Percentiles rank a stretch among this genome's conserved stretches.
phyloP scores from a whole-genome alignment of 148 eudicot species.

The Persicaria maculosa region DNA sequence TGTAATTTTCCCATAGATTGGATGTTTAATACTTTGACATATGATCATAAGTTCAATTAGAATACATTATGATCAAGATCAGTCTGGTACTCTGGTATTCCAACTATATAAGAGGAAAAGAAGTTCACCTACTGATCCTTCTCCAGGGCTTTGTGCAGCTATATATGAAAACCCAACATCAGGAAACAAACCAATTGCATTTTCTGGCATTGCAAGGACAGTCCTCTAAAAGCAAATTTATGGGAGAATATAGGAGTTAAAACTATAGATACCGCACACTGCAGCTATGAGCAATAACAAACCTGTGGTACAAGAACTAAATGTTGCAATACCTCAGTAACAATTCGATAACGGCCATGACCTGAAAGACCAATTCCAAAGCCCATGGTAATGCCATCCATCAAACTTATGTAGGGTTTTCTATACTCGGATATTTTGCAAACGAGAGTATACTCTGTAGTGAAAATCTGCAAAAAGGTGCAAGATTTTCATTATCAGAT shows the following conservation, averaged over 20 bases:
- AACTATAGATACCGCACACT: background rate
- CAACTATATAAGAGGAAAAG: conserved; percentile 1
- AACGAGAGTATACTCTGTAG: conserved; percentile 86
- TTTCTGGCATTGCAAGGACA: conserved; percentile 97
- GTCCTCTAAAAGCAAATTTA: conserved; percentile 49
- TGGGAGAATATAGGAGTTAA: conserved; percentile 10
- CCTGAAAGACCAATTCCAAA: conserved; percentile 97
- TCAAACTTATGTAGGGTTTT: conserved; percentile 86
- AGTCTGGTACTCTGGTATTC: background rate
- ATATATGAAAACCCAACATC: conserved; percentile 96
- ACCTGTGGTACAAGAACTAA: background rate
- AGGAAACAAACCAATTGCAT: conserved; percentile 93
- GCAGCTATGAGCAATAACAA: background rate
- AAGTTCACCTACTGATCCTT: conserved; percentile 78
- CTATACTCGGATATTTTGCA: conserved; percentile 80
- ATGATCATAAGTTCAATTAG: background rate
- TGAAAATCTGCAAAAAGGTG: conserved; percentile 51
- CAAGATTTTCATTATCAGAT: background rate
- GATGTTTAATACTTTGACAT: background rate
- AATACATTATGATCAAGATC: background rate
- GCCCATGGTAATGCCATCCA: conserved; percentile 99
- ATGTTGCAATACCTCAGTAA: conserved; percentile 65
- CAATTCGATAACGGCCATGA: conserved; percentile 82
- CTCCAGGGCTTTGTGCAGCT: conserved; percentile 88
- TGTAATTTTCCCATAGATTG: background rate